Evolutionary conservation across 257 asterid genomes (phyloP).

Genomic region (Scutellaria galericulata): DNA sequence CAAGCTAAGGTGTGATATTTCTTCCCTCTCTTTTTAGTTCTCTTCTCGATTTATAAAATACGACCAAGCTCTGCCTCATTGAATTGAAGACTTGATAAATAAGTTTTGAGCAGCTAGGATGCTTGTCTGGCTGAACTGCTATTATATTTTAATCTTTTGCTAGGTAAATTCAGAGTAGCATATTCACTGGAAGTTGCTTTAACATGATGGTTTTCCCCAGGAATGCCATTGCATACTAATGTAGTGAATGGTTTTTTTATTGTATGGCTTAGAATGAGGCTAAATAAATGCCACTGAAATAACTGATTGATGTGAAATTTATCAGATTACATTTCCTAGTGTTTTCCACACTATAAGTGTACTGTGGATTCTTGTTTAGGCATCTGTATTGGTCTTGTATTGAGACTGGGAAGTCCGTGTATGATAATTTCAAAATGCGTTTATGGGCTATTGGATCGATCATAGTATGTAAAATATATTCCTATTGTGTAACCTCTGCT

Average conservation of each 20-base stretch:
- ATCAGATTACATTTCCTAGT: not conserved
- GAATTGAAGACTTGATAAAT: not conserved
- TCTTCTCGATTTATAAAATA: not conserved
- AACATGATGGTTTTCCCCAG: not conserved
- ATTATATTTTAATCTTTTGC: not conserved
- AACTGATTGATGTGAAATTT: not conserved
- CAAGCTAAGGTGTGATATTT: constrained; percentile 62
- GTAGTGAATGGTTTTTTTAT: not conserved
- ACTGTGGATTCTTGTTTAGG: not conserved
- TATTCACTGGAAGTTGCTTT: not conserved
- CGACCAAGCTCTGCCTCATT: not conserved
- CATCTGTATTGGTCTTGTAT: not conserved
- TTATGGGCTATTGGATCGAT: not conserved
- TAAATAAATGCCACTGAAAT: constrained; percentile 5
- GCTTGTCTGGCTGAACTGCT: not conserved
- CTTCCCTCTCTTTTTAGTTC: not conserved
- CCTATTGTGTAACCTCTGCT: not conserved
- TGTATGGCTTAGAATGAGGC: not conserved
- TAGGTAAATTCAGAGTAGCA: constrained; percentile 11
- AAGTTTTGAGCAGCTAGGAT: not conserved
- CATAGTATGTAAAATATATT: not conserved
- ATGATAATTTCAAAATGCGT: not conserved
- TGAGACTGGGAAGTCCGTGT: not conserved
- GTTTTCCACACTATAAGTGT: too few relatives aligned
- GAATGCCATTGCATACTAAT: not conserved